Percentiles rank a stretch among this genome's conserved stretches.
These are phyloP conservation scores for Priceomyces haplophilus DNA, from an alignment of 805 yeast genomes.

Conservation along the genomic window DNA sequence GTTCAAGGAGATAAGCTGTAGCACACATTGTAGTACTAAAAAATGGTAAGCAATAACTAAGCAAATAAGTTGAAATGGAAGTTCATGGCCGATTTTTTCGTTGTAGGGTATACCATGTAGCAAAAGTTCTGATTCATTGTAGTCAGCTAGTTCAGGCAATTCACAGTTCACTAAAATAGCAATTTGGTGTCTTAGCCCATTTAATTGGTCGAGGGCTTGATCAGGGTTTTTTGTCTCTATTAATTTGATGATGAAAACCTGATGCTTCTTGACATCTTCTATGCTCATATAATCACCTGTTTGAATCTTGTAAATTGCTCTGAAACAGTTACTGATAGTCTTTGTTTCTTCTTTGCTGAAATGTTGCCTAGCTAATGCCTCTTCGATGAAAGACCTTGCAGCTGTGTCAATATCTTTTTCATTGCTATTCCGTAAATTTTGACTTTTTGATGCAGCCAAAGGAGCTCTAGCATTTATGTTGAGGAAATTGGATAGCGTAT, in stretches of 20 bases:
- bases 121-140: neutral
- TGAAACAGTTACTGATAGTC: constrained; percentile 14
- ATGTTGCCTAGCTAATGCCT: neutral
- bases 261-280: constrained; percentile 23
- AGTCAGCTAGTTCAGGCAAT: too few species aligned
- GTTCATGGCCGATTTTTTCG: constrained; percentile 2
- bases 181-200: neutral
- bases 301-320: constrained; percentile 15
- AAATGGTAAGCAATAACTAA: constrained; percentile 27
- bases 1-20: constrained; percentile 21
- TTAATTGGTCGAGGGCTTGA: constrained; percentile 15
- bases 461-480: constrained; percentile 6
- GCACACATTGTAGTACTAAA: constrained; percentile 22
- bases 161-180: neutral
- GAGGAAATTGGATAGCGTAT: constrained; percentile 2
- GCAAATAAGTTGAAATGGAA: constrained; percentile 6
- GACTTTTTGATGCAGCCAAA: constrained; percentile 9
- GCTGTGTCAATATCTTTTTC: constrained; percentile 9
- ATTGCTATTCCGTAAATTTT: constrained; percentile 8
- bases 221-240: constrained; percentile 15
- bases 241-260: constrained; percentile 23
- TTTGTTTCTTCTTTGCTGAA: constrained; percentile 5
- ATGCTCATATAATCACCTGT: constrained; percentile 6
- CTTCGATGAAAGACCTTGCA: constrained; percentile 7
- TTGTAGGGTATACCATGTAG: constrained; percentile 11